Evolutionary conservation across 108 stramenopile species (phyloP).

Genomic region (Aurantiochytrium sp.): DNA sequence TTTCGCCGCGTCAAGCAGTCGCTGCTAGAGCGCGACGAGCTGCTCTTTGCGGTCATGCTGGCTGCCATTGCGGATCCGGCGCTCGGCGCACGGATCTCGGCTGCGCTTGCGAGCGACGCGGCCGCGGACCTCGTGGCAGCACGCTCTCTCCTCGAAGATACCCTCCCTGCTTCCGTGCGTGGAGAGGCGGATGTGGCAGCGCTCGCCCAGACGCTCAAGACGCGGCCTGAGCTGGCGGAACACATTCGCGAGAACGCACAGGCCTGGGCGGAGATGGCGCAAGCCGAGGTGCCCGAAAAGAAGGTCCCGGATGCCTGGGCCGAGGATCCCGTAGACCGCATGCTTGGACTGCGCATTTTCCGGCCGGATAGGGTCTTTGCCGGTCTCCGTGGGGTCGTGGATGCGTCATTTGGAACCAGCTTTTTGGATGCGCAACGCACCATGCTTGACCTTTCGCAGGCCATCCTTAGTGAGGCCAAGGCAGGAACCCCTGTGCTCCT

Average conservation of each 20-base stretch:
- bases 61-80: not conserved
- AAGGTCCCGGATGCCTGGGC: not conserved
- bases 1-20: not conserved
- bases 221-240: not conserved
- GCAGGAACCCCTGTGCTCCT: conserved; percentile 60
- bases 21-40: not conserved
- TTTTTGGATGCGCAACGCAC: not conserved
- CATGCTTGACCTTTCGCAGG: not conserved
- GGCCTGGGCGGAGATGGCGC: not conserved
- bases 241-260: not conserved
- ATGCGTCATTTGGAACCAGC: conserved; percentile 56
- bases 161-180: not conserved
- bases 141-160: not conserved
- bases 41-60: not conserved
- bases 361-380: conserved; percentile 86
- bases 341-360: conserved; percentile 62
- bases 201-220: not conserved
- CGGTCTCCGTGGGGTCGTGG: conserved; percentile 62
- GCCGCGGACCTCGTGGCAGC: not conserved
- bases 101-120: not conserved
- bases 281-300: not conserved
- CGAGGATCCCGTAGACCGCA: conserved; percentile 34
- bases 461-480: not conserved
- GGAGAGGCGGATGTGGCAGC: not conserved
- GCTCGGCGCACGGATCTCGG: not conserved